Percentiles rank a stretch among this genome's conserved stretches.
Conservation (phyloP, 768 basidiomycete species). For the Clitopilus hobsonii region DNA sequence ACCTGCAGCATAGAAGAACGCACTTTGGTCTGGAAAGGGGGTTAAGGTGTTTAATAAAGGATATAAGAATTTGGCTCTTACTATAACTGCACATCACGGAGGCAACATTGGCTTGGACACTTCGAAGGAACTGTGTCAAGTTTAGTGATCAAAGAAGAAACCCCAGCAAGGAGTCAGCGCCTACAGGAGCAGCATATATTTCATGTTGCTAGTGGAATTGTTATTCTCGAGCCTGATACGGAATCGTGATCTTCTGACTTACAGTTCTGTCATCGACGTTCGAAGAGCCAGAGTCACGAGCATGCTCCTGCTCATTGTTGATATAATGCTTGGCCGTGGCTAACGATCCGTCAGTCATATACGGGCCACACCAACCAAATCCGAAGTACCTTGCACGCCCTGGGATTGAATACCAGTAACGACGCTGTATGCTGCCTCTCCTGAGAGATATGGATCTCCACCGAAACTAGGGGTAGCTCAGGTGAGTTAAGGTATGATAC, state of each 20-base stretch:
- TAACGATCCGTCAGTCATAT: slow-evolving; percentile 5
- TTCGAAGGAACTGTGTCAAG: slow-evolving; percentile 39
- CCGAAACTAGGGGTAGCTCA: slow-evolving; percentile 45
- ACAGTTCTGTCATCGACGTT: slow-evolving; percentile 41
- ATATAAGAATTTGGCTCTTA: slow-evolving; percentile 8
- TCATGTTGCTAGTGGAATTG: slow-evolving; percentile 40
- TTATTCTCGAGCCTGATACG: not conserved
- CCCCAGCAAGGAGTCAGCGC: slow-evolving; percentile 2
- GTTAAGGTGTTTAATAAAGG: no score
- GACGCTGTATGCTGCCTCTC: slow-evolving; percentile 51
- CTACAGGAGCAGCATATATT: slow-evolving; percentile 49
- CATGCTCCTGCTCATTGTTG: slow-evolving; percentile 48
- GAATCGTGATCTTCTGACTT: slow-evolving; percentile 4
- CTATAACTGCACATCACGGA: slow-evolving; percentile 67
- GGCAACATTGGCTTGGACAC: slow-evolving; percentile 62
- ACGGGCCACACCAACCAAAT: no score
- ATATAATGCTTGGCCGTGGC: slow-evolving; percentile 41
- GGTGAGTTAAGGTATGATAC: not conserved
- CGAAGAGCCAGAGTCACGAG: slow-evolving; percentile 33
- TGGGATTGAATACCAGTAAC: slow-evolving; percentile 46
- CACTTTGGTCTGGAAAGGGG: slow-evolving; percentile 28
- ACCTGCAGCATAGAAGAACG: no score
- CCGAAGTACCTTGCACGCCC: slow-evolving; percentile 52
- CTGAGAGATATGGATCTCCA: slow-evolving; percentile 48
- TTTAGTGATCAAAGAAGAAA: not conserved